phyloP scores from a whole-genome alignment of 306 rosid species.

The Castanea mollissima region DNA sequence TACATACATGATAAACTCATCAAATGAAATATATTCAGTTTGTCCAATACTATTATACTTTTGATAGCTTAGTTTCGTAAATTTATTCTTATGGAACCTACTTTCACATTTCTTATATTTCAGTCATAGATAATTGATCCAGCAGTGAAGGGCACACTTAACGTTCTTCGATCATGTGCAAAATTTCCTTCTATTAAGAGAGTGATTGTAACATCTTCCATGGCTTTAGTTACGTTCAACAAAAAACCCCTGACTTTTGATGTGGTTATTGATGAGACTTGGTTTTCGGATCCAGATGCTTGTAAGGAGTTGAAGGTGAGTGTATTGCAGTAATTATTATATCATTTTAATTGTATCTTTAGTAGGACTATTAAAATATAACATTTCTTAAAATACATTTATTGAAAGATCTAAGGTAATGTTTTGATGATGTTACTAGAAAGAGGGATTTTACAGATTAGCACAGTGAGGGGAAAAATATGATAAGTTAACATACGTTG shows the following conservation, averaged over 20 bases:
- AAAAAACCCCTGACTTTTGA: constrained; percentile 15
- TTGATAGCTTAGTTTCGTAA: not conserved
- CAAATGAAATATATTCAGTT: not conserved
- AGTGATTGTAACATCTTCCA: constrained; percentile 33
- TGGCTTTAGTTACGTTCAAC: not conserved
- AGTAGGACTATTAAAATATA: not conserved
- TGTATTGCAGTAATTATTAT: not conserved
- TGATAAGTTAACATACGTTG: no score
- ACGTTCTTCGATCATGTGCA: constrained; percentile 19
- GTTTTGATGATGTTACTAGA: not conserved
- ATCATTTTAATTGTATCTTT: not conserved
- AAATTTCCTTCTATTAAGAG: constrained; percentile 17
- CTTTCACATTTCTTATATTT: not conserved
- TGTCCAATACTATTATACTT: not conserved
- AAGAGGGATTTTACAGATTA: no score
- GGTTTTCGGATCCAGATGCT: constrained; percentile 12
- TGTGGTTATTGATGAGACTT: constrained; percentile 30
- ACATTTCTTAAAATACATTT: not conserved
- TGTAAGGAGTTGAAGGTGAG: constrained; percentile 24
- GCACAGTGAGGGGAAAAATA: no score
- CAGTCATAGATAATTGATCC: constrained; percentile 23
- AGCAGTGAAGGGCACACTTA: constrained; percentile 27
- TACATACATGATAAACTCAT: not conserved
- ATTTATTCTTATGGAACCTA: not conserved
- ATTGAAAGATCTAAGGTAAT: not conserved